Evolutionary conservation across 352 stramenopile genomes (phyloP), one percentile per base, ranked within the genome.

Genomic region (Globisporangium parvum): DNA sequence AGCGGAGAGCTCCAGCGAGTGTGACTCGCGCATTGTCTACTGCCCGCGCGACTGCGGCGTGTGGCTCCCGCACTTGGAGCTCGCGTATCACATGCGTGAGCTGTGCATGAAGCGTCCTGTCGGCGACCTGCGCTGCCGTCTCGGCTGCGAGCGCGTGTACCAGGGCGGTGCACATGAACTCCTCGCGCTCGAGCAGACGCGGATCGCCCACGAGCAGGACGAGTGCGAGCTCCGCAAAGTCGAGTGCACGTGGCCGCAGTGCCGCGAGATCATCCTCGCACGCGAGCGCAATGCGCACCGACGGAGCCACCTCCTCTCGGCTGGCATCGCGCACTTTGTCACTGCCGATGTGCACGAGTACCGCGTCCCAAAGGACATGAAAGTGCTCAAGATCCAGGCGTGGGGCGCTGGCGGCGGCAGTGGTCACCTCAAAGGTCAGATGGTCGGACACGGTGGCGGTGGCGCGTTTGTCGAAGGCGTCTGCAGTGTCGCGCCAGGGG

Each of bases 401-500:
- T 90, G 82, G 82, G 82, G 82, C 21, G 79, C 62, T 5, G 81
- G 81, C 17, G 81, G 79, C 14, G 81, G 79, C n/a, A 89, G 77
- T 20, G 81, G 81, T 3, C 60, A 82, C 17, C 60, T 90, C 17
- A 70, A 71, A 20, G 55, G 56, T 14, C 78, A 88, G 49, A 70
- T 56, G 8, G 59, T 73, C 11, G 81, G 81, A 4, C 65, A 76
- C 31, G 81, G 81, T 18, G 81, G 81, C 23, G 81, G 81, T 10
- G 81, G 81, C 5, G 79, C 79, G 14, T 88, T 90, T 55, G 67
- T 88, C 31, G 77, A 92, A 47, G 76, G 70, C 21, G 56, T 87
- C 18, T 78, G 63, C 39, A 58, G 54, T 1, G 81, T 92, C 2
- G 75, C 77, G 53, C 77, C 81, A 40, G 77, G 79, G n/a, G 81